Evolutionary conservation across 441 rosid genomes (phyloP).

Genomic region (Euphorbia celastroides): DNA sequence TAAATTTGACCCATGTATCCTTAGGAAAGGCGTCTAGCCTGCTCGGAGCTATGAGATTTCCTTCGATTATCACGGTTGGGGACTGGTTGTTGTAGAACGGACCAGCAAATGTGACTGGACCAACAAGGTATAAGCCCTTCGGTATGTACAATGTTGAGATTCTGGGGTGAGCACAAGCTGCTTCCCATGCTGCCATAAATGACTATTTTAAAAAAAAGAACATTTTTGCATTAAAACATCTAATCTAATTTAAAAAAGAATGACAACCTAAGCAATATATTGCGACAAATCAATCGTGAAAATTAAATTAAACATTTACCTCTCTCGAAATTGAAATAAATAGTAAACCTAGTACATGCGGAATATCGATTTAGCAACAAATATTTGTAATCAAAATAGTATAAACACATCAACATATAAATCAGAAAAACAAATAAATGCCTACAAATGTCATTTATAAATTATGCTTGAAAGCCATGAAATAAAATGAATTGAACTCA

Average conservation of each 20-base stretch:
- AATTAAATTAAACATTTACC: too few relatives aligned
- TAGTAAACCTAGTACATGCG: too few relatives aligned
- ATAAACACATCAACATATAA: too few relatives aligned
- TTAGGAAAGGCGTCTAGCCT: conserved; percentile 21
- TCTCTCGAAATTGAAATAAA: too few relatives aligned
- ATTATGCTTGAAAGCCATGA: too few relatives aligned
- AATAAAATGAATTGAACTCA: too few relatives aligned
- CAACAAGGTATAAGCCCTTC: conserved; percentile 30
- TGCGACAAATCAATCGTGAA: background rate
- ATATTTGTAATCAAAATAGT: too few relatives aligned
- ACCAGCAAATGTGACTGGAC: conserved; percentile 36
- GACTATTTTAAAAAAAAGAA: conserved; percentile 26
- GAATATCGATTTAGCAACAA: too few relatives aligned
- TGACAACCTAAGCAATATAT: too few relatives aligned
- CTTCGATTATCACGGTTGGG: conserved; percentile 31
- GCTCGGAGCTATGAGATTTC: conserved; percentile 35
- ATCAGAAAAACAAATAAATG: too few relatives aligned
- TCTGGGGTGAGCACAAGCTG: conserved; percentile 35
- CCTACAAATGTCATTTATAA: too few relatives aligned
- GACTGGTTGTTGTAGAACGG: conserved; percentile 37
- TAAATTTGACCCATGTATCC: conserved; percentile 37
- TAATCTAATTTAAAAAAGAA: too few relatives aligned
- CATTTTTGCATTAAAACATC: background rate
- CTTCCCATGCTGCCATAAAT: conserved; percentile 42
- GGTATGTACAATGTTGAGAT: conserved; percentile 38